Percentiles rank a stretch among this genome's conserved stretches.
phyloP scores from a whole-genome alignment of 2,329 filamentous ascomycete genomes.

The Colletotrichum sp. region DNA sequence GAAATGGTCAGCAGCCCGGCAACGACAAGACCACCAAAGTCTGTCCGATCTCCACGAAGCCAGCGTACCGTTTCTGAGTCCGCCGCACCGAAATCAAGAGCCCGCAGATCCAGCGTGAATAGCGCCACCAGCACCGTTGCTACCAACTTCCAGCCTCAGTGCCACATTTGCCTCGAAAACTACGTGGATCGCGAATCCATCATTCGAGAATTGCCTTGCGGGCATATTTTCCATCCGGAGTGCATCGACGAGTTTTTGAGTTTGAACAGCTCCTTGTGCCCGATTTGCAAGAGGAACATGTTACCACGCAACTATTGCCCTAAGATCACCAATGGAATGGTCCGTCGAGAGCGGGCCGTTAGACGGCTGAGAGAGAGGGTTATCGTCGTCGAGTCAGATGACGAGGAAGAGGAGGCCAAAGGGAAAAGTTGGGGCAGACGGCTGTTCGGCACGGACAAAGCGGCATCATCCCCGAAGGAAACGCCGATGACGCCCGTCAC shows the following conservation, averaged over 20 bases:
- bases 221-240: constrained; percentile 90
- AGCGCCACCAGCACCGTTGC: constrained; percentile 41
- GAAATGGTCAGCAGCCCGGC: constrained; percentile 39
- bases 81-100: constrained; percentile 28
- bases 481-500: constrained; percentile 15
- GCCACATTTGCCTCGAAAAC: constrained; percentile 88
- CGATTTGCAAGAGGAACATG: constrained; percentile 86
- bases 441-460: constrained; percentile 31
- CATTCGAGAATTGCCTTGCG: constrained; percentile 86
- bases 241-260: constrained; percentile 88
- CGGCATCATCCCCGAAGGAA: constrained; percentile 3
- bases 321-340: constrained; percentile 83
- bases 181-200: constrained; percentile 73
- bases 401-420: constrained; percentile 35
- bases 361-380: constrained; percentile 63
- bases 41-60: constrained; percentile 28
- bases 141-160: constrained; percentile 76
- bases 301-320: constrained; percentile 72
- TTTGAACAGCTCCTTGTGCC: constrained; percentile 83
- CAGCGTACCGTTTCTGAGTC: constrained; percentile 18
- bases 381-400: constrained; percentile 42
- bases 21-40: constrained; percentile 40
- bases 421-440: constrained; percentile 39
- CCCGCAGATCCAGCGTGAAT: constrained; percentile 41
- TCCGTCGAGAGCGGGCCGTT: constrained; percentile 77